phyloP scores from a whole-genome alignment of 1,284 basidiomycete species.

The Leccinum subrobustum region DNA sequence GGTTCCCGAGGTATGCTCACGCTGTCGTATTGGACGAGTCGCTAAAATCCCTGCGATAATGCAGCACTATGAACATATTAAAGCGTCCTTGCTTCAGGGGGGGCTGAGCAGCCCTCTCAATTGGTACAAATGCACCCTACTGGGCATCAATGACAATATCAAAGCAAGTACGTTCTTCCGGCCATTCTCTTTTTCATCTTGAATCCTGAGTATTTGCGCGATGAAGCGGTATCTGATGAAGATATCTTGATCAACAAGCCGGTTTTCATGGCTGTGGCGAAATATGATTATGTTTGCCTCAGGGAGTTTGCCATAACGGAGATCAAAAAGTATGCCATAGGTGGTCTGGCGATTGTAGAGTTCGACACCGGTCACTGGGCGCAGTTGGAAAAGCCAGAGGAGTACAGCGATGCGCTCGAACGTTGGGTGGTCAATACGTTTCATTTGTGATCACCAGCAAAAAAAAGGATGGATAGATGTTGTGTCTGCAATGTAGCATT shows the following conservation, averaged over 20 bases:
- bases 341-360: constrained; percentile 28
- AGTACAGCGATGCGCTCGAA: constrained; percentile 33
- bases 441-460: constrained; percentile 7
- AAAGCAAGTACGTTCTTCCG: constrained; percentile 20
- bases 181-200: background rate
- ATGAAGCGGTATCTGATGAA: constrained; percentile 24
- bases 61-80: constrained; percentile 30
- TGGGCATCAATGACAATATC: constrained; percentile 25
- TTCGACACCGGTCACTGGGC: constrained; percentile 35
- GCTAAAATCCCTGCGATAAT: constrained; percentile 3
- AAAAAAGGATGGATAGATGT: background rate
- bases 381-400: constrained; percentile 29
- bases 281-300: constrained; percentile 29
- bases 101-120: constrained; percentile 33
- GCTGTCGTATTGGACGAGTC: background rate
- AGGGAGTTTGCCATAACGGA: constrained; percentile 19
- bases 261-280: constrained; percentile 32
- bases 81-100: constrained; percentile 24
- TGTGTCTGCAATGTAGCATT: constrained; percentile 3
- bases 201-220: background rate
- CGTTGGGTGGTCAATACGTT: constrained; percentile 27
- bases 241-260: constrained; percentile 30
- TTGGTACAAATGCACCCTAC: constrained; percentile 29
- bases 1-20: constrained; percentile 29
- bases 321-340: constrained; percentile 31